Percentiles rank a stretch among this genome's conserved stretches.
These are phyloP conservation scores for Friedmanniomyces endolithicus DNA, from an alignment of 495 filamentous ascomycete species.

Conservation along the genomic window DNA sequence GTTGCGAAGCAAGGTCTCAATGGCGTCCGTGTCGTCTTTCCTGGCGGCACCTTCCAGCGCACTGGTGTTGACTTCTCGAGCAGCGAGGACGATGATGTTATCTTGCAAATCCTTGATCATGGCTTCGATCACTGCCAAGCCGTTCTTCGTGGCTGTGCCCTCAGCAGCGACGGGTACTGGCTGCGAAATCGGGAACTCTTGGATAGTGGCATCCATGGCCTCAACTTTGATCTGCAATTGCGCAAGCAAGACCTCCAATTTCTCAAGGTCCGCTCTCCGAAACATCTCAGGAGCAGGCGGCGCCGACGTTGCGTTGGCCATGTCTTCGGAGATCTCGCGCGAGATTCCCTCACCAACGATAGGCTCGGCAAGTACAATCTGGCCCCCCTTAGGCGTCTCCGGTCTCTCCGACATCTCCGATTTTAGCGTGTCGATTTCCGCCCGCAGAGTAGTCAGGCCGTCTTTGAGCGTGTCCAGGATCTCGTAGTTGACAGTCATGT, in stretches of 20 bases:
- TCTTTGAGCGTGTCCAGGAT: conserved; percentile 75
- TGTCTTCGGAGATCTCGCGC: conserved; percentile 25
- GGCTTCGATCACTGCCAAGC: conserved; percentile 48
- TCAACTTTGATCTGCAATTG: conserved; percentile 76
- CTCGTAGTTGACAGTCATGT: conserved; percentile 69
- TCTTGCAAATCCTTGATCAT: conserved; percentile 48
- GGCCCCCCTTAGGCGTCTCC: conserved; percentile 22
- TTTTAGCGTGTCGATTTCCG: conserved; percentile 67
- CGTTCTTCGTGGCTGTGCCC: conserved; percentile 39
- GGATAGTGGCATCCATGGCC: conserved; percentile 49
- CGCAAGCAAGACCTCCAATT: conserved; percentile 67
- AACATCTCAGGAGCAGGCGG: conserved; percentile 39
- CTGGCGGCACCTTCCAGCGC: conserved; percentile 48
- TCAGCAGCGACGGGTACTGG: background rate
- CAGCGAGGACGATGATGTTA: conserved; percentile 37
- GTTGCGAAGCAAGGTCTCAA: conserved; percentile 74
- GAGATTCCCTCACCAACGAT: conserved; percentile 6
- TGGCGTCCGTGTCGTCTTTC: conserved; percentile 75
- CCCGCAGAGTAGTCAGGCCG: conserved; percentile 56
- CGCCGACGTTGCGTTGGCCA: conserved; percentile 43
- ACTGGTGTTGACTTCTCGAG: conserved; percentile 31
- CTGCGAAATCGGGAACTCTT: conserved; percentile 22
- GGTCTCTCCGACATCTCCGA: conserved; percentile 27
- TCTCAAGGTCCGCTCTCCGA: conserved; percentile 62
- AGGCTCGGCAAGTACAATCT: conserved; percentile 33